phyloP scores from a whole-genome alignment of 2,329 filamentous ascomycete genomes.

The Tolypocladium amazonense region DNA sequence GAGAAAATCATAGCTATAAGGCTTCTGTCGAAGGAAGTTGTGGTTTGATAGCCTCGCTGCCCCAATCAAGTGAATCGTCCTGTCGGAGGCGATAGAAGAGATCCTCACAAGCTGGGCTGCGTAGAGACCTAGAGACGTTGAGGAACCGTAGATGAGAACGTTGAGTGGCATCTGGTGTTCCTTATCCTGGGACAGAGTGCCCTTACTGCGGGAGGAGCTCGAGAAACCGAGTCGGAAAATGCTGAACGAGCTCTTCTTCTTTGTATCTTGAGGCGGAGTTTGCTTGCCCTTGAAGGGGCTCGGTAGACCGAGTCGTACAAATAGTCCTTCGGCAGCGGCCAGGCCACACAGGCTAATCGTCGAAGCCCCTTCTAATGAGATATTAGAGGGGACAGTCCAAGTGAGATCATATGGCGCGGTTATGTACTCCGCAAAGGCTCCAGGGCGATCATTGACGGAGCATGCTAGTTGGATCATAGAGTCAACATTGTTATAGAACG shows the following conservation, averaged over 20 bases:
- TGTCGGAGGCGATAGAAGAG: constrained; percentile 2
- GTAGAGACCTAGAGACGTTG: constrained; percentile 22
- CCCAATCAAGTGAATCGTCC: constrained; percentile 14
- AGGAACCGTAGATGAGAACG: constrained; percentile 21
- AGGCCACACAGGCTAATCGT: constrained; percentile 28
- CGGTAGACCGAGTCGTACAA: constrained; percentile 21
- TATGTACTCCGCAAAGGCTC: constrained; percentile 33
- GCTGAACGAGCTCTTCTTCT: not conserved
- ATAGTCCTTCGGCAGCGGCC: constrained; percentile 31
- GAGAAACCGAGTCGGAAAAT: constrained; percentile 23
- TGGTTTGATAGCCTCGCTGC: constrained; percentile 16
- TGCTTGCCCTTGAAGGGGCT: constrained; percentile 17
- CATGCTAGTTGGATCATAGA: constrained; percentile 15
- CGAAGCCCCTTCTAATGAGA: constrained; percentile 26
- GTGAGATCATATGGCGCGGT: constrained; percentile 22
- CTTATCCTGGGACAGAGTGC: too few relatives aligned
- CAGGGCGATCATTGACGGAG: constrained; percentile 28
- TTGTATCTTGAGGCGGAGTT: not conserved
- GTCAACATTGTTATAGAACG: not conserved
- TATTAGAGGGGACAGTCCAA: constrained; percentile 20
- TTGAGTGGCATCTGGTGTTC: not conserved
- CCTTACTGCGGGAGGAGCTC: constrained; percentile 15
- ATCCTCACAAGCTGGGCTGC: constrained; percentile 17
- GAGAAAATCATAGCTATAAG: constrained; percentile 26
- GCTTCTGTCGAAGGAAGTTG: constrained; percentile 14